Conservation (phyloP, 1,139 yeast genomes). For the Debaryomyces singareniensis region DNA sequence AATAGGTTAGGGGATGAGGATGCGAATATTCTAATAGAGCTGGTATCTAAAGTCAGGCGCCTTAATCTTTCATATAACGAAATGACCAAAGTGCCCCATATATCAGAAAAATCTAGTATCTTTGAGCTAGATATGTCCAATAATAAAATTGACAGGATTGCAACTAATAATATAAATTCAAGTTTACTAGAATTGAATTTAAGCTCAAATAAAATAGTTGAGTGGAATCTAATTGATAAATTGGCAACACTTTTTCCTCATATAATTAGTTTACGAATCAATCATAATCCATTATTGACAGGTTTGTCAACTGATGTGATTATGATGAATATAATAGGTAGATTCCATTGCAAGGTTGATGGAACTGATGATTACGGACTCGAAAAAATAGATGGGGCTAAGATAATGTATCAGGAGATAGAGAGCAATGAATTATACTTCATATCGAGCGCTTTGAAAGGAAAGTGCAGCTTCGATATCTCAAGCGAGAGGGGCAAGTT, state of each 20-base stretch:
- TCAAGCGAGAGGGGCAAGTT: constrained; percentile 18
- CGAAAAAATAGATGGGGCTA: constrained; percentile 50
- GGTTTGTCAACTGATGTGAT: constrained; percentile 26
- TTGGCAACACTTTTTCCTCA: constrained; percentile 26
- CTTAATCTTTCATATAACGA: constrained; percentile 44
- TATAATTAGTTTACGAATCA: constrained; percentile 40
- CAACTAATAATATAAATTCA: constrained; percentile 1
- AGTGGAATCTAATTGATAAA: constrained; percentile 47
- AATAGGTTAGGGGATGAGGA: constrained; percentile 32
- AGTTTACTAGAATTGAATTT: constrained; percentile 31
- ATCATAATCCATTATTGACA: constrained; percentile 46
- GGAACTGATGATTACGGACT: constrained; percentile 12
- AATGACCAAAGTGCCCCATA: constrained; percentile 26
- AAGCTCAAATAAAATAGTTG: constrained; percentile 35
- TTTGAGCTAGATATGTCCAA: constrained; percentile 16
- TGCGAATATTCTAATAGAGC: constrained; percentile 7
- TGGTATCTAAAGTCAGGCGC: constrained; percentile 10
- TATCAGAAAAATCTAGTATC: constrained; percentile 6
- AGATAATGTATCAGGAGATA: constrained; percentile 41
- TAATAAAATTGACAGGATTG: constrained; percentile 15
- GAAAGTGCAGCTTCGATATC: constrained; percentile 18
- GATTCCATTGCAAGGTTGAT: constrained; percentile 28
- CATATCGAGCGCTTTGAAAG: constrained; percentile 41
- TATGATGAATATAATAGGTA: constrained; percentile 41
- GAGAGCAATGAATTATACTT: constrained; percentile 64